phyloP scores from a whole-genome alignment of 2,329 filamentous ascomycete genomes.

The Metarhizium robertsii region DNA sequence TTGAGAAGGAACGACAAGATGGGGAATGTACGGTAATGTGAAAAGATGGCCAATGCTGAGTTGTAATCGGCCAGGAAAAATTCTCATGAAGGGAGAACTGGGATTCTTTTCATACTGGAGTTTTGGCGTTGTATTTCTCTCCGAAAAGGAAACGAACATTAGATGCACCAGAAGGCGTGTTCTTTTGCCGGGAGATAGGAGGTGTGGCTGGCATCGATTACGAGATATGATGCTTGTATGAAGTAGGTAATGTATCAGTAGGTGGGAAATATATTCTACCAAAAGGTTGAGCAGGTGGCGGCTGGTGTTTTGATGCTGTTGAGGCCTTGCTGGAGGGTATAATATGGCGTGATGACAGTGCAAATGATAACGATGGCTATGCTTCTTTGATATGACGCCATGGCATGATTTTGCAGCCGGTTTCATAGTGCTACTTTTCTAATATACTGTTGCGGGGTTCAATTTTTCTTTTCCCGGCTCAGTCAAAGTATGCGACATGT shows the following conservation, averaged over 20 bases:
- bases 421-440: too few species aligned
- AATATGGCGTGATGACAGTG: neutral
- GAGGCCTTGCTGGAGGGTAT: too few species aligned
- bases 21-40: slow-evolving; percentile 84
- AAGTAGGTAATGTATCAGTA: neutral
- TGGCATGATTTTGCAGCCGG: too few species aligned
- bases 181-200: neutral
- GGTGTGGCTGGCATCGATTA: neutral
- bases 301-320: neutral
- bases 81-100: neutral
- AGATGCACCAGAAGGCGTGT: neutral
- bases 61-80: neutral
- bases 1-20: slow-evolving; percentile 77
- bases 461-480: too few species aligned
- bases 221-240: neutral
- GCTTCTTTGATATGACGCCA: too few species aligned
- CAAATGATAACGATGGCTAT: too few species aligned
- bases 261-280: neutral
- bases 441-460: too few species aligned
- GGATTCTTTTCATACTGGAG: neutral
- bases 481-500: too few species aligned
- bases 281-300: neutral
- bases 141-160: neutral
- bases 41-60: slow-evolving; percentile 11
- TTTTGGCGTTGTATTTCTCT: neutral